Conservation (phyloP, 2,329 filamentous ascomycete species). For the Pyrenophora tritici-repentis region DNA sequence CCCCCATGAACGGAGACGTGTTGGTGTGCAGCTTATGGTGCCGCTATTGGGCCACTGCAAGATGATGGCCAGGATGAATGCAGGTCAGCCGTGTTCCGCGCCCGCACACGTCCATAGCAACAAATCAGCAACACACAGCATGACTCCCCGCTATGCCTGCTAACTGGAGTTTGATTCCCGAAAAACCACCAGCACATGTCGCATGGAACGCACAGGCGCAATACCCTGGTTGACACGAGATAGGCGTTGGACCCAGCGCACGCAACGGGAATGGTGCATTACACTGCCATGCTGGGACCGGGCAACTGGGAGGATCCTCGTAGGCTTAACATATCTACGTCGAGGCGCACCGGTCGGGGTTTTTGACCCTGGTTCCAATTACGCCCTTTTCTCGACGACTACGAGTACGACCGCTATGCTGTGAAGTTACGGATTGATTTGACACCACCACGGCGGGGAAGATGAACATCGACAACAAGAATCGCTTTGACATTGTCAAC, state of each 20-base stretch:
- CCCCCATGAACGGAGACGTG: slow-evolving; percentile 6
- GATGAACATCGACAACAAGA: background rate
- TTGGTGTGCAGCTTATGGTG: background rate
- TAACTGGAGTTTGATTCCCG: slow-evolving; percentile 2
- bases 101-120: slow-evolving; percentile 3
- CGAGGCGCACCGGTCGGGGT: slow-evolving; percentile 5
- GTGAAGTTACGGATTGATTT: slow-evolving; percentile 4
- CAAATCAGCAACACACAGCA: slow-evolving; percentile 8
- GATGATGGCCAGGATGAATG: slow-evolving; percentile 1
- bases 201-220: slow-evolving; percentile 11
- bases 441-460: slow-evolving; percentile 16
- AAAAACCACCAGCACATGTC: slow-evolving; percentile 9
- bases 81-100: slow-evolving; percentile 12
- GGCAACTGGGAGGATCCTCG: slow-evolving; percentile 7
- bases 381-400: slow-evolving; percentile 6
- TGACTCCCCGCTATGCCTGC: background rate
- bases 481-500: slow-evolving; percentile 25
- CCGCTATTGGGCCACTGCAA: background rate
- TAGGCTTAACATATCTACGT: slow-evolving; percentile 9
- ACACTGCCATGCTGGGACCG: slow-evolving; percentile 11
- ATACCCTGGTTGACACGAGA: slow-evolving; percentile 7
- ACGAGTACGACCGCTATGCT: slow-evolving; percentile 4
- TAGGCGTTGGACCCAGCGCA: slow-evolving; percentile 8
- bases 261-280: slow-evolving; percentile 14
- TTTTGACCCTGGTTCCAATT: slow-evolving; percentile 10